phyloP scores from a whole-genome alignment of 2,329 filamentous ascomycete species.

The Alternaria gaisen region DNA sequence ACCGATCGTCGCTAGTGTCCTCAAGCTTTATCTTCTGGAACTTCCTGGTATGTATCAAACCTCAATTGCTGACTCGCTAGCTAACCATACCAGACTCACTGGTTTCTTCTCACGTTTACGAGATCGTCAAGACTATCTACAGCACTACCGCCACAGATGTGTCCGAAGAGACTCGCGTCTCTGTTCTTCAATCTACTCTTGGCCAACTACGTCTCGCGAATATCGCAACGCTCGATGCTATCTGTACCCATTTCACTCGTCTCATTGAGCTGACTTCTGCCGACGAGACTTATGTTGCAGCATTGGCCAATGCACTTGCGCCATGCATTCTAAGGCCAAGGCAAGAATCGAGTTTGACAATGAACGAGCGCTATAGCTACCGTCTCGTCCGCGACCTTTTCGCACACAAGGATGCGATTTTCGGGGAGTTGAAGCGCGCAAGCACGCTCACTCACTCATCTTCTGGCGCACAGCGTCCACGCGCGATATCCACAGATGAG shows the following conservation, averaged over 20 bases:
- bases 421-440: conserved; percentile 93
- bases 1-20: conserved; percentile 87
- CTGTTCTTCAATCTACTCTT: conserved; percentile 93
- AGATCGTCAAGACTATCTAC: conserved; percentile 98
- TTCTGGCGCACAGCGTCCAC: conserved; percentile 70
- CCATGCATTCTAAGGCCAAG: conserved; percentile 90
- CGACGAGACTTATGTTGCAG: conserved; percentile 82
- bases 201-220: conserved; percentile 95
- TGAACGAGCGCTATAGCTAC: conserved; percentile 94
- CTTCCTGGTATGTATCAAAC: conserved; percentile 74
- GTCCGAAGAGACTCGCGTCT: conserved; percentile 78
- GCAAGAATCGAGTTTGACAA: conserved; percentile 85
- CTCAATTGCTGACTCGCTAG: conserved; percentile 3
- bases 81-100: conserved; percentile 76
- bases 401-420: conserved; percentile 92
- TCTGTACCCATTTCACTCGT: conserved; percentile 97
- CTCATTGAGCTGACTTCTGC: conserved; percentile 96
- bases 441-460: conserved; percentile 71
- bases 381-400: conserved; percentile 92
- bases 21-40: conserved; percentile 95
- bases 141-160: conserved; percentile 75
- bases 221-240: conserved; percentile 97
- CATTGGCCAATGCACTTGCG: conserved; percentile 77
- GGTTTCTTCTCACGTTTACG: conserved; percentile 97
- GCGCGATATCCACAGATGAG: conserved; percentile 93